Percentiles rank a stretch among this genome's conserved stretches.
Evolutionary conservation across 1,139 yeast species (phyloP).

Genomic region (Insectozyma bohioensis): DNA sequence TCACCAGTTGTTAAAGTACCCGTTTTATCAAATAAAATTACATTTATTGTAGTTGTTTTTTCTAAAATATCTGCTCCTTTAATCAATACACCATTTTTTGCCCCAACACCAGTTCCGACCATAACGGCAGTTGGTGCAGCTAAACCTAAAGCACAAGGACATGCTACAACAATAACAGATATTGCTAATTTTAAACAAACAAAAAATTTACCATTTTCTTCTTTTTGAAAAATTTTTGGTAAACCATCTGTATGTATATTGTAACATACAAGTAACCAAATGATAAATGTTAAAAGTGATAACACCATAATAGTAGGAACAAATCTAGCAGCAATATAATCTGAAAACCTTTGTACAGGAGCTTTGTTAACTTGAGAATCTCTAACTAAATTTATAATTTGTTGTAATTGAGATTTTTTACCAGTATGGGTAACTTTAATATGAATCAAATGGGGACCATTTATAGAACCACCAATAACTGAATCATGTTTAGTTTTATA

Average conservation of each 20-base stretch:
- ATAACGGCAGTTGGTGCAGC: slow-evolving; percentile 98
- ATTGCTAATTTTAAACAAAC: slow-evolving; percentile 82
- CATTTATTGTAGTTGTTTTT: slow-evolving; percentile 60
- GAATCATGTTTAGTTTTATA: slow-evolving; percentile 56
- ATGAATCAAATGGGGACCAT: slow-evolving; percentile 73
- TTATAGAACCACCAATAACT: slow-evolving; percentile 89
- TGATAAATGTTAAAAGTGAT: slow-evolving; percentile 60
- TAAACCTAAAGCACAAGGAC: slow-evolving; percentile 95
- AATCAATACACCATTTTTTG: slow-evolving; percentile 81
- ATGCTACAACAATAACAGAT: slow-evolving; percentile 93
- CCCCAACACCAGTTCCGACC: slow-evolving; percentile 99
- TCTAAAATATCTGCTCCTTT: slow-evolving; percentile 94
- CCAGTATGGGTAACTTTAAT: slow-evolving; percentile 72
- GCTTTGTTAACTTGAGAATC: slow-evolving; percentile 89
- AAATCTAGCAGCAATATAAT: slow-evolving; percentile 78
- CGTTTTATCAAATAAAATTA: slow-evolving; percentile 88
- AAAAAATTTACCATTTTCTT: slow-evolving; percentile 58
- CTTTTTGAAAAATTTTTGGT: slow-evolving; percentile 58
- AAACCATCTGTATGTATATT: slow-evolving; percentile 28
- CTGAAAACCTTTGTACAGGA: slow-evolving; percentile 89
- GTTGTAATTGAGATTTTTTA: slow-evolving; percentile 80
- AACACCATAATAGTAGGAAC: slow-evolving; percentile 73
- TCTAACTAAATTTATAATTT: slow-evolving; percentile 81
- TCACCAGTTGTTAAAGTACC: slow-evolving; percentile 90
- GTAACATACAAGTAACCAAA: slow-evolving; percentile 57